Percentiles rank a stretch among this genome's conserved stretches.
Conservation (phyloP, 169 alveolate genomes). For the Cryptosporidium andersoni region DNA sequence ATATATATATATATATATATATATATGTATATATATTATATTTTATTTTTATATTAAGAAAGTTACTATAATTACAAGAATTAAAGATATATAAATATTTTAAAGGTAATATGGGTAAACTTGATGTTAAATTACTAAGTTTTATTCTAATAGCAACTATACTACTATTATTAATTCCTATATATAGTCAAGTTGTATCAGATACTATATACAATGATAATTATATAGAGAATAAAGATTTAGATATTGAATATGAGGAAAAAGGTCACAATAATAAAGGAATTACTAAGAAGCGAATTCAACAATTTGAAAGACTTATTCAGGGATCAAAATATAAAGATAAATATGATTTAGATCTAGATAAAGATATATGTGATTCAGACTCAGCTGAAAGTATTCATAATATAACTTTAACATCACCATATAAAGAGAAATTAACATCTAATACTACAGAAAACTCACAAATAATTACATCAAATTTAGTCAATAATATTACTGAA, state of each 20-base stretch:
- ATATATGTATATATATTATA: too few relatives aligned
- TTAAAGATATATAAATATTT: not conserved
- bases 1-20: too few relatives aligned
- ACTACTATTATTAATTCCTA: not conserved
- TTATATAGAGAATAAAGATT: slow-evolving; percentile 7
- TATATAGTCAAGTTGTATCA: slow-evolving; percentile 41
- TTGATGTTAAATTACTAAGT: slow-evolving; percentile 2
- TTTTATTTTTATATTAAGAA: not conserved
- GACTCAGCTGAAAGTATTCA: slow-evolving; percentile 4
- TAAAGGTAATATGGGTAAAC: slow-evolving; percentile 8
- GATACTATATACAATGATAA: slow-evolving; percentile 5
- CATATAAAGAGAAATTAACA: not conserved
- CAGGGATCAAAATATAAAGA: not conserved
- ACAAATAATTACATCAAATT: too few relatives aligned
- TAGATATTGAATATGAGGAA: not conserved
- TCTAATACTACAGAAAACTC: not conserved
- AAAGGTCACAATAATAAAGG: slow-evolving; percentile 27
- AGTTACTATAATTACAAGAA: not conserved
- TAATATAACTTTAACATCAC: slow-evolving; percentile 73
- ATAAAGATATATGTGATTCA: too few relatives aligned
- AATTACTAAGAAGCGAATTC: slow-evolving; percentile 22
- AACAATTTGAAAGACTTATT: slow-evolving; percentile 38
- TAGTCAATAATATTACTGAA: not conserved
- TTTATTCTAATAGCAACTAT: not conserved
- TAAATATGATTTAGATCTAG: slow-evolving; percentile 1